Evolutionary conservation across 2,329 filamentous ascomycete species (phyloP).

Genomic region (Penicillium occitanis): DNA sequence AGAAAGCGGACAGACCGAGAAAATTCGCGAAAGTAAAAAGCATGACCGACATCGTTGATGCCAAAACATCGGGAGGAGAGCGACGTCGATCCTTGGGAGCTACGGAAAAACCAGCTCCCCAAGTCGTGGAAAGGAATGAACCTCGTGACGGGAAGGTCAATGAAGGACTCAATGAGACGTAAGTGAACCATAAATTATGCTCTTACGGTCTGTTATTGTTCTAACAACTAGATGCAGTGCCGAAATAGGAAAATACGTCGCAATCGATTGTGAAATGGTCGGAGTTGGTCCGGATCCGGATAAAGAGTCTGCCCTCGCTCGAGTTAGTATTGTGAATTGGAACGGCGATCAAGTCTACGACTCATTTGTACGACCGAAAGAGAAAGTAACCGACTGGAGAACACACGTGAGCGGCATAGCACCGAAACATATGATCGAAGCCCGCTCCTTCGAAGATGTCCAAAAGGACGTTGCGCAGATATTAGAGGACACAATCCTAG

Average conservation of each 20-base stretch:
- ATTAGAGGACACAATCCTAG: conserved; percentile 68
- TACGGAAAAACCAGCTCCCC: conserved; percentile 34
- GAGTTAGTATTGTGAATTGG: conserved; percentile 90
- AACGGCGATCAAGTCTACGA: conserved; percentile 92
- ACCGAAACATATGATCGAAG: conserved; percentile 67
- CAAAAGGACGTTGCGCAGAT: conserved; percentile 69
- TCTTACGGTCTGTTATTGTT: conserved; percentile 16
- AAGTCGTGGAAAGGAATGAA: conserved; percentile 50
- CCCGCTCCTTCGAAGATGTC: conserved; percentile 72
- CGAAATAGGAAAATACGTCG: conserved; percentile 83
- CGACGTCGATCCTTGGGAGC: conserved; percentile 14
- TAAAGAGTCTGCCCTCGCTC: conserved; percentile 72
- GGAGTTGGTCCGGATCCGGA: conserved; percentile 66
- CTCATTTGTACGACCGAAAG: conserved; percentile 77
- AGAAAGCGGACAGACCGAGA: conserved; percentile 27
- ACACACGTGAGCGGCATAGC: conserved; percentile 82
- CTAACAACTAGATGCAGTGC: conserved; percentile 47
- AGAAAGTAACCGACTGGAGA: conserved; percentile 84
- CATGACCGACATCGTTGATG: conserved; percentile 31
- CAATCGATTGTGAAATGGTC: conserved; percentile 98
- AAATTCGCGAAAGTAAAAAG: conserved; percentile 32
- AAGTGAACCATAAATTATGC: conserved; percentile 27
- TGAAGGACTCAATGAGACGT: conserved; percentile 57
- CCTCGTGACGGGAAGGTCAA: conserved; percentile 58
- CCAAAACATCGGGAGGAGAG: background rate